Percentiles rank a stretch among this genome's conserved stretches.
Evolutionary conservation across 1,139 yeast genomes (phyloP).

Genomic region (Hanseniaspora sp.): DNA sequence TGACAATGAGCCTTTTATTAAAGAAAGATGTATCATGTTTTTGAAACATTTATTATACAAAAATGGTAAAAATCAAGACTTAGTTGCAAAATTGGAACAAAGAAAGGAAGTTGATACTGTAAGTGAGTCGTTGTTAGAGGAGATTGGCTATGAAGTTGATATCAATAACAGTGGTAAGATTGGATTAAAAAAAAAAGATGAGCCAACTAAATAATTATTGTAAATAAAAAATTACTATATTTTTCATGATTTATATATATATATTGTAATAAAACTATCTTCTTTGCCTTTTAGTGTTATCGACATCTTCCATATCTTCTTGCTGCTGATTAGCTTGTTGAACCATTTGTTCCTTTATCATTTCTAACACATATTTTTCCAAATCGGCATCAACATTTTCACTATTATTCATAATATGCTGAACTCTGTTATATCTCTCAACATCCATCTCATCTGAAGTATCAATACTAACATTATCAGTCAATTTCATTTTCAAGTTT

Average conservation of each 20-base stretch:
- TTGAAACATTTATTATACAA: constrained; percentile 53
- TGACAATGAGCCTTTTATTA: constrained; percentile 75
- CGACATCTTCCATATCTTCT: constrained; percentile 18
- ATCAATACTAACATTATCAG: constrained; percentile 35
- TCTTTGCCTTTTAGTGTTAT: constrained; percentile 17
- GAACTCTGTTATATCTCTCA: constrained; percentile 53
- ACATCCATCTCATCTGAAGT: constrained; percentile 34
- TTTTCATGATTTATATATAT: too few relatives aligned
- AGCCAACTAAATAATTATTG: background rate
- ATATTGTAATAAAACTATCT: constrained; percentile 2
- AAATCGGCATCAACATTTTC: constrained; percentile 72
- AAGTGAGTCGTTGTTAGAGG: constrained; percentile 37
- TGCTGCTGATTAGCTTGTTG: constrained; percentile 13
- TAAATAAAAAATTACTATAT: background rate
- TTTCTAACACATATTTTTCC: constrained; percentile 52
- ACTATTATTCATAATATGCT: constrained; percentile 53
- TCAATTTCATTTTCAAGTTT: constrained; percentile 47
- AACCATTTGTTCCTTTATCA: constrained; percentile 44
- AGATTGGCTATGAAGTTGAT: constrained; percentile 51
- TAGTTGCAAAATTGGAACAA: constrained; percentile 58
- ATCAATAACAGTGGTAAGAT: constrained; percentile 44
- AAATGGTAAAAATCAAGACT: constrained; percentile 58
- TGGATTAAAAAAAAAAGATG: constrained; percentile 27
- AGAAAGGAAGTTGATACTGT: constrained; percentile 35
- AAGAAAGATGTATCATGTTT: constrained; percentile 75